Evolutionary conservation across 441 rosid genomes (phyloP), one percentile per base, ranked within the genome.

Genomic region (Croton setiger): DNA sequence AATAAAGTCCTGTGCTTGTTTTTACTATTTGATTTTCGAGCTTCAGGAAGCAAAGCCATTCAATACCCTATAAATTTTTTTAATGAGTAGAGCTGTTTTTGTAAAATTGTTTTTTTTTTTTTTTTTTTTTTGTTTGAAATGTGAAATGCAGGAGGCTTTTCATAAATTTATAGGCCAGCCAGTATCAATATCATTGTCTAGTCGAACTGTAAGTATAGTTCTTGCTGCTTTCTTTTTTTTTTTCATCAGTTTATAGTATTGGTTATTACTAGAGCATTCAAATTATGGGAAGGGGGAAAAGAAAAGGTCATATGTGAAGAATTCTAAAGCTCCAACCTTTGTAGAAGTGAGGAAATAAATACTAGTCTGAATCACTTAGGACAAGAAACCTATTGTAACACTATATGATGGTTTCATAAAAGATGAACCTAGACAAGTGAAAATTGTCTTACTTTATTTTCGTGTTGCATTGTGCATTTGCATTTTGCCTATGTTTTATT

Each of bases 141-240:
- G 54, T 63, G 23, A 10, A 39, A 67, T 83, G 74, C 67, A 94
- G 97, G 94, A 90, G 51, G 97, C 96, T 63, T 94, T 92, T 79
- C 80, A 54, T 66, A 89, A 89, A 68, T 95, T 95, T 79, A 81
- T 88, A 60, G 99, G 97, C 36, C 96, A 89, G 79, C 96, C 96
- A 15, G 97, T 92, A 66, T 79, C 87, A 44, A 70, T 95, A 72
- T 68, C 84, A 43, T 81, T 89, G 79, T 92, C 96, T 15, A 95
- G 99, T 73, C 82, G 97, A 70, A 95, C 97, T 60, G 99, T 95
- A 77, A 86, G 87, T 80, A 57, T 27, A 57, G 65, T 47, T 52
- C 56, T 66, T 71, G 55, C 59, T 68, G 35, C 66, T 68, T 63
- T 44, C 13, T 14, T 20, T n/a, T 71, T 9, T 8, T 35, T 11